A percentile compares a stretch with the other conserved stretches of the same genome.
Evolutionary conservation across 1,284 basidiomycete genomes (phyloP).

Genomic region (Cronartium quercuum): DNA sequence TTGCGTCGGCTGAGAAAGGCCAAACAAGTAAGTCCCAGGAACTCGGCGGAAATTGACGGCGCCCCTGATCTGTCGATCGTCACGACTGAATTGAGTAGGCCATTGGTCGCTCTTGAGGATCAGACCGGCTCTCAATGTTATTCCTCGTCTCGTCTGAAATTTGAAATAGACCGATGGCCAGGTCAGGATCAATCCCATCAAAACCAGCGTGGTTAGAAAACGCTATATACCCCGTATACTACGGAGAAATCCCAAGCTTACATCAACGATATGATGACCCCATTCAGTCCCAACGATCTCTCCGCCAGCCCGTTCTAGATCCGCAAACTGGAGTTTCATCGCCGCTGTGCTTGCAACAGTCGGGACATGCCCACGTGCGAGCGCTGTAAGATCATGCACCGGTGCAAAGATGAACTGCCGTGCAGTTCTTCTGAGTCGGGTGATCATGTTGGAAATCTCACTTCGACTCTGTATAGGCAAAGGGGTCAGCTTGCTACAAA

Average conservation of each 20-base stretch:
- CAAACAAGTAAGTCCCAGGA: conserved; percentile 75
- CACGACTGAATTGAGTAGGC: conserved; percentile 61
- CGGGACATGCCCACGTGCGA: conserved; percentile 63
- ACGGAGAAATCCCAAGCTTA: conserved; percentile 46
- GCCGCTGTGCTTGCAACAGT: conserved; percentile 48
- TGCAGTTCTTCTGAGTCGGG: conserved; percentile 66
- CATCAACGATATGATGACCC: conserved; percentile 83
- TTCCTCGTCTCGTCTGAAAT: conserved; percentile 73
- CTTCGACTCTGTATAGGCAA: conserved; percentile 24
- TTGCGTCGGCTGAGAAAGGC: conserved; percentile 79
- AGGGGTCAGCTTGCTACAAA: conserved; percentile 56
- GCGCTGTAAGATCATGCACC: conserved; percentile 71
- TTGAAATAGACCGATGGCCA: neutral
- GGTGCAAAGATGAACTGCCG: conserved; percentile 80
- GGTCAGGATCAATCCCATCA: neutral
- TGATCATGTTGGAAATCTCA: conserved; percentile 54
- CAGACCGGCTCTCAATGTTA: conserved; percentile 80
- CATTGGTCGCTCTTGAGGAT: conserved; percentile 79
- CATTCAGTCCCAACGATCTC: conserved; percentile 87
- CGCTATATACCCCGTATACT: neutral
- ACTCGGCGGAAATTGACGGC: conserved; percentile 92
- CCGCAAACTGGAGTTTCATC: conserved; percentile 45
- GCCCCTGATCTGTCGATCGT: conserved; percentile 59
- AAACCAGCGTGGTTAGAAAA: neutral
- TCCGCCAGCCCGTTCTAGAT: conserved; percentile 71